phyloP scores from a whole-genome alignment of 2,329 filamentous ascomycete species.

The Fusarium penzigii region DNA sequence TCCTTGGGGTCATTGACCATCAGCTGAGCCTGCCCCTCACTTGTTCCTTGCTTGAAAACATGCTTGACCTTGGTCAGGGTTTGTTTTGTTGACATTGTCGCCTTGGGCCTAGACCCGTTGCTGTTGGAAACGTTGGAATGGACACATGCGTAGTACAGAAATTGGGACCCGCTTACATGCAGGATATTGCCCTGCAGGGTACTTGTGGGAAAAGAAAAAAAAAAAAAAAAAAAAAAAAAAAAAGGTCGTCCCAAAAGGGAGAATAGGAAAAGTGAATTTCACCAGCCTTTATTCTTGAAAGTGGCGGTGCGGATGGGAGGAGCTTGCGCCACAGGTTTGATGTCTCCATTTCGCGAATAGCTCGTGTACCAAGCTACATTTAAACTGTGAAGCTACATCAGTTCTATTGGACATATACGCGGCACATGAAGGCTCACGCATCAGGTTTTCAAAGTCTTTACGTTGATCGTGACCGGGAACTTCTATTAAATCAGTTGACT shows the following conservation, averaged over 20 bases:
- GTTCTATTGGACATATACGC: neutral
- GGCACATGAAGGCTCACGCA: neutral
- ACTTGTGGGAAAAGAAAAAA: too few relatives aligned
- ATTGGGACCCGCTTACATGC: slow-evolving; percentile 4
- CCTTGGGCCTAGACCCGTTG: slow-evolving; percentile 13
- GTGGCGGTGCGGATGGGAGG: neutral
- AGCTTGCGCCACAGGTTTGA: neutral
- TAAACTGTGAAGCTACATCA: neutral
- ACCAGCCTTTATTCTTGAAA: neutral
- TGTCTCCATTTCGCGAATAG: too few relatives aligned
- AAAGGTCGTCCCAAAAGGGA: neutral
- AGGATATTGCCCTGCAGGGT: neutral
- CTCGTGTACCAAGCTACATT: too few relatives aligned
- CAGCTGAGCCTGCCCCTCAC: too few relatives aligned
- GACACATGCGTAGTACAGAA: slow-evolving; percentile 9
- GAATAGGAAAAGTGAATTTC: neutral
- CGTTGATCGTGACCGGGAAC: too few relatives aligned
- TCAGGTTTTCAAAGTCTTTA: neutral
- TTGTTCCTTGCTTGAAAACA: slow-evolving; percentile 6
- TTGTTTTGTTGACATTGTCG: neutral
- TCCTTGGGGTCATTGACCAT: too few relatives aligned
- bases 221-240: too few relatives aligned
- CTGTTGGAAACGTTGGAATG: slow-evolving; percentile 17
- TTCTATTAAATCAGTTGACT: too few relatives aligned
- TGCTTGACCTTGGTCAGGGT: slow-evolving; percentile 3